These are phyloP conservation scores for Gracilaria gracilis DNA, from an alignment of 23 red algal genomes.

Conservation along the genomic window DNA sequence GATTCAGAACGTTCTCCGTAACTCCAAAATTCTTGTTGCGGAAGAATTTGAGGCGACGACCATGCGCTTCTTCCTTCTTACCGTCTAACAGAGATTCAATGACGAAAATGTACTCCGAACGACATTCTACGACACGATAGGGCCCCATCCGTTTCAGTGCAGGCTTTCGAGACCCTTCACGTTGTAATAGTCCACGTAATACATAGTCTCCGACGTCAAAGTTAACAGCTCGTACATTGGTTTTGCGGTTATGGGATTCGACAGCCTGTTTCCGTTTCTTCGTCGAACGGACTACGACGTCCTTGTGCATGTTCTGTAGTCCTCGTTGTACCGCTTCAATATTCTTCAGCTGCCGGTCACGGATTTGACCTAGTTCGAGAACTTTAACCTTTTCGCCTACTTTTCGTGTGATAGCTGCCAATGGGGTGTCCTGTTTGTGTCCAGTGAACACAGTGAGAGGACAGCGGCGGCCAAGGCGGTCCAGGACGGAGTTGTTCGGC, in stretches of 20 bases:
- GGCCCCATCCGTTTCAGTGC: slow-evolving; percentile 22
- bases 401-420: not conserved
- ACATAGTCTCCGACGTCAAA: slow-evolving; percentile 16
- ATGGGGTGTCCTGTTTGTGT: not conserved
- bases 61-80: not conserved
- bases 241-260: slow-evolving; percentile 33
- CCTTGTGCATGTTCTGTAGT: not conserved
- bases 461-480: slow-evolving; percentile 15
- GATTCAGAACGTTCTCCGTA: not conserved
- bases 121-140: not conserved
- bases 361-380: not conserved
- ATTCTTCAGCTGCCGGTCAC: not conserved
- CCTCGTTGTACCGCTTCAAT: not conserved
- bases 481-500: slow-evolving; percentile 35
- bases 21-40: too few relatives aligned
- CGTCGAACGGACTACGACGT: not conserved
- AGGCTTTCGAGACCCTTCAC: not conserved
- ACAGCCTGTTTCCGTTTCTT: slow-evolving; percentile 11
- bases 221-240: not conserved
- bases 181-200: not conserved
- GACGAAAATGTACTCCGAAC: too few relatives aligned
- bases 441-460: slow-evolving; percentile 49
- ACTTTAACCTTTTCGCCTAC: too few relatives aligned
- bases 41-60: not conserved
- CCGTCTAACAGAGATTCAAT: not conserved